phyloP scores from a whole-genome alignment of 192 early-diverging fungal species.

The Podila minutissima region DNA sequence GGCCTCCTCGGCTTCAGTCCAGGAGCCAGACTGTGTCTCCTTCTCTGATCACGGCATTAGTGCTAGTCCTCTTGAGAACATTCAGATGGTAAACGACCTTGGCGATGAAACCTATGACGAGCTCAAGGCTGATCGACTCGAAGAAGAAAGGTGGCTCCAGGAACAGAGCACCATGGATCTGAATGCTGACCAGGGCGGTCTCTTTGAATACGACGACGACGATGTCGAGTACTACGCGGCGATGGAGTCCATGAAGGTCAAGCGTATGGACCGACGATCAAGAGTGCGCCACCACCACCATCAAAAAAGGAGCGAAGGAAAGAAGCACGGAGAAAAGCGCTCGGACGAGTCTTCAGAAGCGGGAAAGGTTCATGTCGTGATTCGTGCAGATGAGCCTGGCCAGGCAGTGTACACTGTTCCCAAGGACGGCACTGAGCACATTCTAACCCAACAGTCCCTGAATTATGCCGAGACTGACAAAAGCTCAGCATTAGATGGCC shows the following conservation, averaged over 20 bases:
- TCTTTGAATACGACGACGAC: constrained; percentile 1
- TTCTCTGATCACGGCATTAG: constrained; percentile 15
- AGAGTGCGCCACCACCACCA: constrained; percentile 31
- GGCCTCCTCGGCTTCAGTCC: constrained; percentile 8
- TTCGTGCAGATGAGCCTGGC: constrained; percentile 9
- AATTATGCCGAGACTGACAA: constrained; percentile 8
- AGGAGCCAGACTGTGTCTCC: constrained; percentile 38
- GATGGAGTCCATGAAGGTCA: background rate
- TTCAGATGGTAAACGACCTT: constrained; percentile 18
- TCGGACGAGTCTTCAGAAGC: background rate
- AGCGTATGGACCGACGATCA: constrained; percentile 17
- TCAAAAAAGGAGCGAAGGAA: background rate
- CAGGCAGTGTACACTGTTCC: constrained; percentile 14
- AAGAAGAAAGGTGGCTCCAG: constrained; percentile 6
- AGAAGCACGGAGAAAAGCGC: background rate
- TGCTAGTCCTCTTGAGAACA: constrained; percentile 10
- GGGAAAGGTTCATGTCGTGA: background rate
- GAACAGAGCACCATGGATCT: background rate
- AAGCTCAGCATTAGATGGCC: background rate
- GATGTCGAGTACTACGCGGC: background rate
- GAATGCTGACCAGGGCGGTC: constrained; percentile 7
- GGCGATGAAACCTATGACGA: background rate
- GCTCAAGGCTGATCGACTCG: constrained; percentile 1
- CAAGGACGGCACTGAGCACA: background rate
- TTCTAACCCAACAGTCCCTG: constrained; percentile 8